Base-by-base conservation (phyloP, 768 basidiomycete genomes). In the Pleurotus tuoliensis region DNA sequence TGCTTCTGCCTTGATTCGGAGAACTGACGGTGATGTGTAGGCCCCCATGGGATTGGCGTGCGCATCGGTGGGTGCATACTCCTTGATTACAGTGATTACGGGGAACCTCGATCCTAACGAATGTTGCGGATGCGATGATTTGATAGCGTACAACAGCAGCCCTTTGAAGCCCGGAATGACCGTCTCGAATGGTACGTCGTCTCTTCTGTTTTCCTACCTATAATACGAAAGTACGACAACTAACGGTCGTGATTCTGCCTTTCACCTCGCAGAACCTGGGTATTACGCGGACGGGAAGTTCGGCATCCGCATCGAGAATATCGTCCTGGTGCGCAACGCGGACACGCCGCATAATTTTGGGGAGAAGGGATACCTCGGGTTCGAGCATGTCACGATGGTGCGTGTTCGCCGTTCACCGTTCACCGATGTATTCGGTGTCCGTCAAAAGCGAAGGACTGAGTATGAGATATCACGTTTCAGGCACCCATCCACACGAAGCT, bases 271-370 rank as follows among this genome's bases (percentile, higher is more conserved):
- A 61, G 94, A 96, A 61, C 94, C 94, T 1, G 94, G 94, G 7
- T 96, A 89, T 68, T 97, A 97, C 67, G 85, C 83, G 6, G 94
- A 98, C 63, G 96, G 94, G 1, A 74, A 79, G 45, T 98, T 87
- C 64, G 96, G 95, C 2, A 93, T 98, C 63, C 86, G 97, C 3
- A 92, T 96, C 63, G 96, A 99, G 73, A 94, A 83, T 69, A 80
- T 98, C 43, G 84, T 94, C 18, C 75, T 96, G 16, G 89, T 96
- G 3, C 78, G 81, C 48, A 80, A 86, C 44, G 86, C 71, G 8
- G 69, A 87, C 53, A 93, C 92, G 0, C 82, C 76, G 6, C 82
- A 84, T 55, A 81, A 92, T 65, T 98, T 95, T 67, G 93, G 91
- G 1, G 82, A 84, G 16, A 88, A 88, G 61, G 91, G 88, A 1